Base-by-base conservation (phyloP, 2,329 filamentous ascomycete species). In the Lecanoromycetidae sp. region DNA sequence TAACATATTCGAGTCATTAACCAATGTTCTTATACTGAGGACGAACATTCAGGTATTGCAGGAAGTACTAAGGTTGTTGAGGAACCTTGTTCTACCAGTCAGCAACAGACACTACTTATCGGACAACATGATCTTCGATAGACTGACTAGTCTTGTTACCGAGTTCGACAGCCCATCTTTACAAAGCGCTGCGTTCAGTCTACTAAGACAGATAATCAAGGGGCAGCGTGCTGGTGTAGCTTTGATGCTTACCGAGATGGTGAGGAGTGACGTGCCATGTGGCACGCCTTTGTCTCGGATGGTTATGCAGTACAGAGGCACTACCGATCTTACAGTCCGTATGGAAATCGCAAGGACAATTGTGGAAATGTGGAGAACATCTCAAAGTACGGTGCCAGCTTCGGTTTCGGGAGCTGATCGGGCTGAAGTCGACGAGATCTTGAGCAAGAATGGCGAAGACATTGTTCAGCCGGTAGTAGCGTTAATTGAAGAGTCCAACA, bases 261-360 rank as follows among this genome's bases (percentile, higher is more conserved):
- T 19, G 12, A 4, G 13, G 23, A 22, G 13, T 12, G 22, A 26
- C 22, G 20, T 7, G 10, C 8, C 25, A 4, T 7, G 10, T 2
- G 38, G 25, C 25, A n/a, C n/a, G n/a, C 10, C 15, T 7, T 22
- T 41, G 4, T 27, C 29, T 33, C 35, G 36, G 2, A 26, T 46
- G 8, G 25, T 39, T 26, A 22, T 13, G 3, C 36, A 39, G 13
- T 69, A 66, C 37, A 54, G 57, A 5, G 64, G 63, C 46, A 64
- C 66, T 3, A 67, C 70, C 45, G 67, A 67, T 9, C 55, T 59
- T 0, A 66, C 67, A 5, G 67, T 67, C 13, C 67, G 64, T 52
- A 70, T 63, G 1, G 70, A 72, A 52, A 64, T 71, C 43, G 69
- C 68, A 17, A 66, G 69, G 32, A 66, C 61, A 4, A 52, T 71